Evolutionary conservation across 768 basidiomycete genomes (phyloP).

Genomic region (Podaxis pistillaris): DNA sequence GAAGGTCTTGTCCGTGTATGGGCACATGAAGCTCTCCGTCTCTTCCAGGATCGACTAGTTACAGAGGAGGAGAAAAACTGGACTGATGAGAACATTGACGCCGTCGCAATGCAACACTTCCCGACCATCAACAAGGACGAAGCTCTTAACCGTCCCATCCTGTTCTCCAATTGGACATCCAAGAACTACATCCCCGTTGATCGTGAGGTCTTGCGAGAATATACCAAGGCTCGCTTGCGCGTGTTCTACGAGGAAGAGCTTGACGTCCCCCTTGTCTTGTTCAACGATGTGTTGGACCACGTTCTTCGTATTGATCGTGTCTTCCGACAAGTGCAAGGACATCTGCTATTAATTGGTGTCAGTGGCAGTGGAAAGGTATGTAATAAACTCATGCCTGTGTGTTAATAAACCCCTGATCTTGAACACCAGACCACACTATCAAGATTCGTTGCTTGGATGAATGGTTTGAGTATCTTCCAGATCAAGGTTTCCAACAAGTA

Average conservation of each 20-base stretch:
- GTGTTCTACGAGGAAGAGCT: constrained; percentile 99
- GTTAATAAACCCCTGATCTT: constrained; percentile 8
- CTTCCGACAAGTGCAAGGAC: constrained; percentile 97
- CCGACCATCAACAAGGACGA: constrained; percentile 88
- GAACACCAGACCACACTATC: constrained; percentile 84
- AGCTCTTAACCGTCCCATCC: constrained; percentile 83
- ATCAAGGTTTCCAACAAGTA: constrained; percentile 99
- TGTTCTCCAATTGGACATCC: constrained; percentile 99
- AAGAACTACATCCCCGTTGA: constrained; percentile 96
- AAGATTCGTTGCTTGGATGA: constrained; percentile 99
- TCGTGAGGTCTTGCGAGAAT: constrained; percentile 89
- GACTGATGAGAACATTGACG: constrained; percentile 93
- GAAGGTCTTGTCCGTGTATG: constrained; percentile 96
- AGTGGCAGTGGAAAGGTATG: constrained; percentile 97
- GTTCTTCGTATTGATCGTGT: constrained; percentile 98
- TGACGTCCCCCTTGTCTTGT: constrained; percentile 95
- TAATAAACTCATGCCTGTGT: neutral
- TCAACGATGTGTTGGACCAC: constrained; percentile 98
- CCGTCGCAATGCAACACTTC: constrained; percentile 84
- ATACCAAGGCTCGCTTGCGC: constrained; percentile 92
- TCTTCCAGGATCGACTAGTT: constrained; percentile 97
- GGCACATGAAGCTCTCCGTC: constrained; percentile 95
- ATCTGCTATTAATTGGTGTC: constrained; percentile 94
- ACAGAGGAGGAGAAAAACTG: constrained; percentile 88
- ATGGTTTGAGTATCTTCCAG: constrained; percentile 97